Evolutionary conservation across 208 protist genomes (phyloP).

Genomic region (Polymyxa betae): DNA sequence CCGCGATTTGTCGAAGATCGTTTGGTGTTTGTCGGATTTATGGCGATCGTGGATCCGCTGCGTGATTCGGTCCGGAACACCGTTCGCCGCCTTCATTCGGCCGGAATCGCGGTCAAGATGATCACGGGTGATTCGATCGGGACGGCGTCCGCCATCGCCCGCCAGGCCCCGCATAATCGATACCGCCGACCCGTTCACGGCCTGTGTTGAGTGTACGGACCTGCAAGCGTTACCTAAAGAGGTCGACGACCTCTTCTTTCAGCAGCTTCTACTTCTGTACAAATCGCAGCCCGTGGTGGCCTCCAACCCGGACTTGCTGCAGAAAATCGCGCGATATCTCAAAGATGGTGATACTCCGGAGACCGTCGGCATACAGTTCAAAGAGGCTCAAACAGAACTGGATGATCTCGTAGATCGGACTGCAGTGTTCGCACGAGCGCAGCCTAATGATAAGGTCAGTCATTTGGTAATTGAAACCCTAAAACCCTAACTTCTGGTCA

Average conservation of each 20-base stretch:
- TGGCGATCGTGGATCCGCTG: conserved; percentile 46
- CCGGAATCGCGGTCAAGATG: conserved; percentile 62
- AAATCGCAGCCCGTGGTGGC: not conserved
- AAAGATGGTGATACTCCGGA: no score
- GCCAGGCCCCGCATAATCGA: conserved; percentile 54
- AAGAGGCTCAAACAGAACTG: conserved; percentile 20
- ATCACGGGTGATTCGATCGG: conserved; percentile 70
- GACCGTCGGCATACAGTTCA: not conserved
- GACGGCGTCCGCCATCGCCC: conserved; percentile 68
- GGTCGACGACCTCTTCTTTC: not conserved
- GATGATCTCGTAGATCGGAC: conserved; percentile 20
- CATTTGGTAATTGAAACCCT: no score
- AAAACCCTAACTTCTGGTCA: no score
- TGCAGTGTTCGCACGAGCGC: conserved; percentile 67
- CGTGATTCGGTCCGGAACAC: conserved; percentile 61
- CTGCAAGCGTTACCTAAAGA: no score
- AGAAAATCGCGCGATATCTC: no score
- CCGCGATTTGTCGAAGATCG: conserved; percentile 47
- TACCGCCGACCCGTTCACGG: not conserved
- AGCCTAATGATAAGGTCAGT: conserved; percentile 78
- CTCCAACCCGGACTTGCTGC: not conserved
- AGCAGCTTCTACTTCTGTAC: not conserved
- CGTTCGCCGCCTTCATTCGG: conserved; percentile 46
- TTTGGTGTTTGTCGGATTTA: conserved; percentile 43
- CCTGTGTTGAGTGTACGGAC: not conserved